Conservation (phyloP, 2,329 filamentous ascomycete genomes). For the Trichophyton equinum region DNA sequence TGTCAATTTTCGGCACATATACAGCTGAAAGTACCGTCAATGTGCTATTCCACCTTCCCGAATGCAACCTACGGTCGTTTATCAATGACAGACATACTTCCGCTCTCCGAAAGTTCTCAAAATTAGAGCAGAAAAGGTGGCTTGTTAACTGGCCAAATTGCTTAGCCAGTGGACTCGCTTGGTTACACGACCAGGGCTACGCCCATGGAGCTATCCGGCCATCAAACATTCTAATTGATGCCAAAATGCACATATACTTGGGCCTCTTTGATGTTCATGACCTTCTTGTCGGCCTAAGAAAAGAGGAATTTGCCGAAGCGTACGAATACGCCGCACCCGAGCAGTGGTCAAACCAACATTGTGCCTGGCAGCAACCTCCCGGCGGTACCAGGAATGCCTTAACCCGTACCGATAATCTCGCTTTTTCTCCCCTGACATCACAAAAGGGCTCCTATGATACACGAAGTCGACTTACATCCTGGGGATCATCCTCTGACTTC, state of each 20-base stretch:
- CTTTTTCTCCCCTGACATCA: background rate
- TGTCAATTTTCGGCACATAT: conserved; percentile 35
- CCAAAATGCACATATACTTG: conserved; percentile 44
- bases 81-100: conserved; percentile 29
- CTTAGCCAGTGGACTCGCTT: conserved; percentile 43
- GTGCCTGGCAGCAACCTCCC: background rate
- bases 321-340: conserved; percentile 51
- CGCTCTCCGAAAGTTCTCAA: conserved; percentile 30
- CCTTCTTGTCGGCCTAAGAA: conserved; percentile 42
- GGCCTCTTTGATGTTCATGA: conserved; percentile 46
- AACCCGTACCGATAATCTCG: background rate
- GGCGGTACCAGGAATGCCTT: background rate
- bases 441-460: background rate
- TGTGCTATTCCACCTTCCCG: conserved; percentile 32
- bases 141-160: conserved; percentile 38
- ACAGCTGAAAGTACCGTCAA: conserved; percentile 32
- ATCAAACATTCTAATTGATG: conserved; percentile 47
- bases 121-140: conserved; percentile 30
- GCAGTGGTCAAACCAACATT: conserved; percentile 28
- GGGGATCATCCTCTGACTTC: background rate
- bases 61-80: conserved; percentile 32
- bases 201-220: conserved; percentile 46
- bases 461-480: background rate
- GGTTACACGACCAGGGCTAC: conserved; percentile 43
- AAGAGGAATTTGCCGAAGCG: conserved; percentile 41